Base-by-base conservation (phyloP, 805 yeast genomes). In the Isabelozyma rhagii region DNA sequence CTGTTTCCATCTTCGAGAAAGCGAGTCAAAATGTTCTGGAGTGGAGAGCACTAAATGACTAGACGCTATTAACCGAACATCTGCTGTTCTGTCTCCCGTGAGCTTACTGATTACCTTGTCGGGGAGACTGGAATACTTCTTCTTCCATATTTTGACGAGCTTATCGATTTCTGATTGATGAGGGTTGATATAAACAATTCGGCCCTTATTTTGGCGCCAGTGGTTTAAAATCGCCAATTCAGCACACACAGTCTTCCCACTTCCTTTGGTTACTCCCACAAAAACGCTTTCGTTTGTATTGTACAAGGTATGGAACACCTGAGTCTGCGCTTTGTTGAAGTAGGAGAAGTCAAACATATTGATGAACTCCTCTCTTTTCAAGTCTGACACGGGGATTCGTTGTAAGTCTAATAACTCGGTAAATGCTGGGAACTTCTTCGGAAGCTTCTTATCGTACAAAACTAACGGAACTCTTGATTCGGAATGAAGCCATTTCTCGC, bases 401-500 rank as follows among this genome's bases (percentile, higher is more conserved):
- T 79, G 80, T 27, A 78, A 58, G 28, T 78, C 83, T n/a, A 80
- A 58, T 18, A 87, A 59, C 29, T 78, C 79, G 0, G 90, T 83
- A 36, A 82, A 82, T 0, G 85, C 76, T 1, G 89, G 82, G 50
- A 85, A 81, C 55, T 79, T 79, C 58, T 80, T 78, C 5, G 96
- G 97, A 4, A 83, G 46, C 34, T 68, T 71, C 47, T 87, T 55
- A 18, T 70, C 61, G 31, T 74, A 69, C 51, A 89, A 67, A 49
- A 82, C 65, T 1, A 90, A 72, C 0, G 97, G 89, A 1, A 79
- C 62, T 51, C 79, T 80, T 53, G 77, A 72, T 48, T 81, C 88
- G 50, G 90, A 82, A 53, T 89, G 92, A 4, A 91, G 67, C 99
- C 98, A 94, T 51, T 77, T 81, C 50, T 92, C 96, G 50, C 96